Base-by-base conservation (phyloP, 1,284 basidiomycete genomes). In the Sparassis latifolia region DNA sequence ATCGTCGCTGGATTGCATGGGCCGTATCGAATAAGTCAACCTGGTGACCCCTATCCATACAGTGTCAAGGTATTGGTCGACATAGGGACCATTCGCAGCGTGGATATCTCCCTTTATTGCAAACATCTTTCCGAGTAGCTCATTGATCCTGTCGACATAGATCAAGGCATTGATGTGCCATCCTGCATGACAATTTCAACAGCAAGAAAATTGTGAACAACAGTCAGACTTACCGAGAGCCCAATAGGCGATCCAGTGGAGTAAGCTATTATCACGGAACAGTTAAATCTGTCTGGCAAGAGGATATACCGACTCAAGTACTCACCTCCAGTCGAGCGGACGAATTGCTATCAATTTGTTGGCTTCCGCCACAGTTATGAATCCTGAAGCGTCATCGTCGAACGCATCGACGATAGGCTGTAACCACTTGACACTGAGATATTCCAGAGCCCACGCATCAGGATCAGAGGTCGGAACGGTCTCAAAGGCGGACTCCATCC, bases 331-430 rank as follows among this genome's bases (percentile, higher is more conserved):
- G 2, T 54, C 33, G 0, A 54, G 39, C 0, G 62, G 62, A 10
- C 52, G 52, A 20, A 53, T 49, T 0, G 59, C 50, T 1, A 69
- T 68, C 42, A 76, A 75, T 4, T 63, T 62, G 52, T 78, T 78
- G 7, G 75, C 71, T 52, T 77, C 76, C 6, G 69, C 68, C 10
- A 77, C 64, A 7, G 71, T 76, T 39, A 74, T 65, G 49, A 69
- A 77, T 0, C 75, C 74, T 0, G 73, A 74, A 0, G 71, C 74
- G 48, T 78, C 76, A 45, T 77, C 74, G 49, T 77, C 75, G 35
- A 77, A 69, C 0, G 75, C 74, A 54, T 79, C 75, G 12, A 68
- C 55, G 49, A 76, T 73, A 2, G 72, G 66, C 48, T 75, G 75
- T 9, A 76, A 61, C 38, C 71, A 70, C 10, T 66, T 63, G 5